Evolutionary conservation across 2,329 filamentous ascomycete species (phyloP).

Genomic region (Calcarisporium arbuscula): DNA sequence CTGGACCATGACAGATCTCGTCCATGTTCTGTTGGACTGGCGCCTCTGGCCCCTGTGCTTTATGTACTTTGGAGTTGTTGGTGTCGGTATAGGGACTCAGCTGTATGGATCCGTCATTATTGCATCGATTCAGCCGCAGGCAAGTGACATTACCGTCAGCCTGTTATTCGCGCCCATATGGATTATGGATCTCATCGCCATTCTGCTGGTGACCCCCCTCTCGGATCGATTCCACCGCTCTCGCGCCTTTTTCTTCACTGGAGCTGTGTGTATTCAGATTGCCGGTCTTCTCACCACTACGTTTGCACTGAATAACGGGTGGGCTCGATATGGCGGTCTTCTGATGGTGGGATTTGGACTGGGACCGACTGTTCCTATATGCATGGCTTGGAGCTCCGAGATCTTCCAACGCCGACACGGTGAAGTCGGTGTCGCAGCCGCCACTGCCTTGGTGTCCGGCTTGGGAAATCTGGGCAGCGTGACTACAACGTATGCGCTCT

Average conservation of each 20-base stretch:
- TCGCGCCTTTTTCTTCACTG: constrained; percentile 75
- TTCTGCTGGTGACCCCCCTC: constrained; percentile 76
- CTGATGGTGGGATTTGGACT: constrained; percentile 86
- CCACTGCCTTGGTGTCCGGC: constrained; percentile 78
- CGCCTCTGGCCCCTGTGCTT: constrained; percentile 77
- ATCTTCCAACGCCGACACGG: constrained; percentile 86
- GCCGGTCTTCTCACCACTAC: constrained; percentile 73
- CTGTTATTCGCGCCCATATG: constrained; percentile 86
- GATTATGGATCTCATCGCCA: constrained; percentile 87
- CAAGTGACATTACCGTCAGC: constrained; percentile 70
- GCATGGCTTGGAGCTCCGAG: constrained; percentile 89
- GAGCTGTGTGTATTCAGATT: constrained; percentile 72
- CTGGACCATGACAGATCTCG: constrained; percentile 68
- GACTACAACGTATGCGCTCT: constrained; percentile 81
- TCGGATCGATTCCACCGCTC: constrained; percentile 80
- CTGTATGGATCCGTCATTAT: constrained; percentile 87
- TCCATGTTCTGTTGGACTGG: constrained; percentile 73
- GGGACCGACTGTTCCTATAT: constrained; percentile 84
- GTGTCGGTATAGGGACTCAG: constrained; percentile 85
- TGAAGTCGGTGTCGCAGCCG: constrained; percentile 84
- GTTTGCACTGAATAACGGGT: constrained; percentile 63
- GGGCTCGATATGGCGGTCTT: constrained; percentile 84
- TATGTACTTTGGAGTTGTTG: constrained; percentile 95
- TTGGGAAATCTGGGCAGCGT: constrained; percentile 83
- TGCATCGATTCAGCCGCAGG: constrained; percentile 63